Evolutionary conservation across 2,329 filamentous ascomycete species (phyloP).

Genomic region (Pseudocercospora fuligena): DNA sequence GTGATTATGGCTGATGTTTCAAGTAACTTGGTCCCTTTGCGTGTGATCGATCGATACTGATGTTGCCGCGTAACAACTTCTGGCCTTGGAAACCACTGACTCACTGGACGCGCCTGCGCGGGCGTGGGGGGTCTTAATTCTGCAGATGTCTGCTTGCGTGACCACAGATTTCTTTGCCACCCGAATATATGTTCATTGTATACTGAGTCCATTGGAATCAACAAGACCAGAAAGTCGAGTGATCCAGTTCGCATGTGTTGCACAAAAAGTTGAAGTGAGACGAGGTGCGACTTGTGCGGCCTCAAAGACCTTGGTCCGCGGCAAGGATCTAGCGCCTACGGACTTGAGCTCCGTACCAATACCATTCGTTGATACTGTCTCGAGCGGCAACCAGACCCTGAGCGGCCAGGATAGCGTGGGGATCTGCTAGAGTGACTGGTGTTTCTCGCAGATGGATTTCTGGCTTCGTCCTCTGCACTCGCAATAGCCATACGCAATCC

Average conservation of each 20-base stretch:
- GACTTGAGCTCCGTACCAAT: conserved; percentile 13
- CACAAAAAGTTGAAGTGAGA: background rate
- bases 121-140: background rate
- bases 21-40: too few species aligned
- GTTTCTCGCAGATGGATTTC: conserved; percentile 19
- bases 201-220: background rate
- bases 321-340: conserved; percentile 5
- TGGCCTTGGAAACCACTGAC: background rate
- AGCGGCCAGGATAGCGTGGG: conserved; percentile 22
- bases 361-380: background rate
- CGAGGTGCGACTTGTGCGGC: conserved; percentile 11
- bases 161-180: background rate
- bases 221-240: background rate
- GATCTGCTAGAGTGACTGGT: background rate
- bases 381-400: conserved; percentile 20
- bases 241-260: conserved; percentile 1
- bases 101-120: background rate
- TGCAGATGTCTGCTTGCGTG: background rate
- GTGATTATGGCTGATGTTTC: too few species aligned
- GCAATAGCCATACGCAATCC: conserved; percentile 13
- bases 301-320: conserved; percentile 1
- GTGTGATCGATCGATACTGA: background rate
- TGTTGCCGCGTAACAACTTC: background rate
- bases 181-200: too few species aligned
- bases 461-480: conserved; percentile 13